Evolutionary conservation across 2,329 filamentous ascomycete genomes (phyloP).

Genomic region (Nothopassalora personata): DNA sequence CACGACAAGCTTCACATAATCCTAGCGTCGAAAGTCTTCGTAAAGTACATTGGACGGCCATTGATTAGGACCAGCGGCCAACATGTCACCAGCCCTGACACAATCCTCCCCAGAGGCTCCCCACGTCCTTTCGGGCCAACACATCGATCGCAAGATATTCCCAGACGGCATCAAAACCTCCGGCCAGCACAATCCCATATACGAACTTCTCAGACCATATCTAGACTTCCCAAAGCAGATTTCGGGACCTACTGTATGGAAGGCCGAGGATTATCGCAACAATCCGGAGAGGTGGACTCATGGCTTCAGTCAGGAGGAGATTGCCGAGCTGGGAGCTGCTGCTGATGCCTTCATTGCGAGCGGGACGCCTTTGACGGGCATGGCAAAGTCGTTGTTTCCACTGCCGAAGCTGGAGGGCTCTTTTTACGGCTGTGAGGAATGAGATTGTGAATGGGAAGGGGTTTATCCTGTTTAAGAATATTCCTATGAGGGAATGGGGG

Average conservation of each 20-base stretch:
- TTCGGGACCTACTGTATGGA: conserved; percentile 67
- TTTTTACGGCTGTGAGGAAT: conserved; percentile 54
- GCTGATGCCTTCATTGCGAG: conserved; percentile 64
- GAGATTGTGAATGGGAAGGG: conserved; percentile 77
- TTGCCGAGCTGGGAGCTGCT: conserved; percentile 61
- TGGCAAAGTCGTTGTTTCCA: conserved; percentile 58
- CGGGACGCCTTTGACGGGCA: conserved; percentile 64
- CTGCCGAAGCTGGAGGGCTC: conserved; percentile 53
- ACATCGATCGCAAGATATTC: conserved; percentile 47
- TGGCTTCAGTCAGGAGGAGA: conserved; percentile 59
- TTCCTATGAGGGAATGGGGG: conserved; percentile 72
- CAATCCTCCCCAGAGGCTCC: conserved; percentile 7
- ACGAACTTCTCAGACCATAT: conserved; percentile 60
- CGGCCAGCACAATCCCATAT: conserved; percentile 67
- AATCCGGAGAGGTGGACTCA: conserved; percentile 68
- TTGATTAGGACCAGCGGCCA: background rate
- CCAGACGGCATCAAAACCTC: conserved; percentile 63
- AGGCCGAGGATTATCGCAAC: conserved; percentile 57
- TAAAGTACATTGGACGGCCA: background rate
- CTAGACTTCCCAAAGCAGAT: conserved; percentile 66
- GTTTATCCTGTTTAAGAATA: conserved; percentile 82
- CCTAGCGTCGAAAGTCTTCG: background rate
- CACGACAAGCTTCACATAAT: background rate
- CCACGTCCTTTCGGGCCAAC: conserved; percentile 22
- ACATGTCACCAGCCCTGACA: conserved; percentile 19